Percentiles rank a stretch among this genome's conserved stretches.
phyloP scores from a whole-genome alignment of 1,284 basidiomycete species.

The Dichomitus squalens region DNA sequence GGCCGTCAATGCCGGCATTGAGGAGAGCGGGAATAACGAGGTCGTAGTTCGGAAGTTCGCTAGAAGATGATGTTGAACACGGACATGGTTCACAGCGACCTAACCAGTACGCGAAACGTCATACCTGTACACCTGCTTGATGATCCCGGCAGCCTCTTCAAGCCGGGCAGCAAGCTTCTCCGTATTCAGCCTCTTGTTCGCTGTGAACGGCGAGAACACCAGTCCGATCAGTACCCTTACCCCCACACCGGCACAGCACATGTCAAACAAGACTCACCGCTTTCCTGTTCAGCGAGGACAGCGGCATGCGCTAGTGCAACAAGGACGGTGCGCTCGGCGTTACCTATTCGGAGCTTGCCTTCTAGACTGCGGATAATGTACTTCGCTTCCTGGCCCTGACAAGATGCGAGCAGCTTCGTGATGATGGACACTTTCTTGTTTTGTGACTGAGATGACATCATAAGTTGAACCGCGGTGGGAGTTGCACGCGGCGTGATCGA shows the following conservation, averaged over 20 bases:
- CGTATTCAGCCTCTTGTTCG: constrained; percentile 70
- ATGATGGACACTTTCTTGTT: constrained; percentile 95
- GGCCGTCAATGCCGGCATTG: constrained; percentile 72
- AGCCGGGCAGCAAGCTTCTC: constrained; percentile 77
- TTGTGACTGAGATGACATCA: constrained; percentile 66
- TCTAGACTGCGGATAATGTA: constrained; percentile 96
- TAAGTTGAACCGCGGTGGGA: neutral
- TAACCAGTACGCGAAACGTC: constrained; percentile 14
- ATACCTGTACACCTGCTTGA: constrained; percentile 94
- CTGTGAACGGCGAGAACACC: constrained; percentile 38
- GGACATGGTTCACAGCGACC: neutral
- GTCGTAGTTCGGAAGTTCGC: constrained; percentile 95
- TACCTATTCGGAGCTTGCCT: constrained; percentile 96
- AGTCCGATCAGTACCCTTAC: neutral
- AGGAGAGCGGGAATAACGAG: constrained; percentile 92
- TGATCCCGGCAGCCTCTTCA: constrained; percentile 77
- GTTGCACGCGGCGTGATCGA: neutral
- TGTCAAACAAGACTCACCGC: constrained; percentile 25
- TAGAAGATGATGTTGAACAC: constrained; percentile 34
- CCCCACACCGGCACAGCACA: neutral
- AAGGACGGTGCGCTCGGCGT: constrained; percentile 93
- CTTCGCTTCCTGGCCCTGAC: constrained; percentile 89
- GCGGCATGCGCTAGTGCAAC: constrained; percentile 88
- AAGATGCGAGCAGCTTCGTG: constrained; percentile 92
- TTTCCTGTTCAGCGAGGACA: constrained; percentile 76